Evolutionary conservation across 106 monocot genomes (phyloP).

Genomic region (Triglochin maritima): DNA sequence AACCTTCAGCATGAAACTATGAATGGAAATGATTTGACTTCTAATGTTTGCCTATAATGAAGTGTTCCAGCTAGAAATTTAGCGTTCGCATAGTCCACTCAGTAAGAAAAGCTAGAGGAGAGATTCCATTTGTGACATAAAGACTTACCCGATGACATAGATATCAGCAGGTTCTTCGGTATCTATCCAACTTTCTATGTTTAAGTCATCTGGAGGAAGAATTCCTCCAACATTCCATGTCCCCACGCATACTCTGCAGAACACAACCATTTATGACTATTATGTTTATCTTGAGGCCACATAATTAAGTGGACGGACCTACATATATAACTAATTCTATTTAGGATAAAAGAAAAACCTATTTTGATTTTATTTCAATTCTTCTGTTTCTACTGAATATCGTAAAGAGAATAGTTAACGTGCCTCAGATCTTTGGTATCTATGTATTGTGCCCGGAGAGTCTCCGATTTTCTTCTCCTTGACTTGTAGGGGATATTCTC

Average conservation of each 20-base stretch:
- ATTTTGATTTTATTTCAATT: no score
- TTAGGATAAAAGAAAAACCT: no score
- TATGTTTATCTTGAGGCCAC: not conserved
- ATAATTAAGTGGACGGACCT: not conserved
- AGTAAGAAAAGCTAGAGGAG: no score
- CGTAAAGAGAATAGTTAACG: not conserved
- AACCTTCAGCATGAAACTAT: no score
- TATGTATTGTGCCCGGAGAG: conserved; percentile 82
- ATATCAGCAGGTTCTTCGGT: conserved; percentile 71
- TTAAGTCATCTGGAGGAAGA: conserved; percentile 53
- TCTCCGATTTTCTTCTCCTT: conserved; percentile 82
- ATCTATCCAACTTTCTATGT: conserved; percentile 71
- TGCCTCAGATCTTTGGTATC: conserved; percentile 74
- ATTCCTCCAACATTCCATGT: conserved; percentile 95
- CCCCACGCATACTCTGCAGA: conserved; percentile 58
- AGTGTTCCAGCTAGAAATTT: no score
- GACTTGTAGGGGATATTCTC: conserved; percentile 34
- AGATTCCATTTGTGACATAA: not conserved
- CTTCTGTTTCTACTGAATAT: no score
- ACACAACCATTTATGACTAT: not conserved
- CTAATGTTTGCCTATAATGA: no score
- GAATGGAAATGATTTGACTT: no score
- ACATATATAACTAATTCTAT: not conserved
- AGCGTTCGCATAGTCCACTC: no score
- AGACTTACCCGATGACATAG: conserved; percentile 24